Percentiles rank a stretch among this genome's conserved stretches.
These are phyloP conservation scores for Hawksworthiomyces lignivorus DNA, from an alignment of 2,329 filamentous ascomycete genomes.

Conservation along the genomic window DNA sequence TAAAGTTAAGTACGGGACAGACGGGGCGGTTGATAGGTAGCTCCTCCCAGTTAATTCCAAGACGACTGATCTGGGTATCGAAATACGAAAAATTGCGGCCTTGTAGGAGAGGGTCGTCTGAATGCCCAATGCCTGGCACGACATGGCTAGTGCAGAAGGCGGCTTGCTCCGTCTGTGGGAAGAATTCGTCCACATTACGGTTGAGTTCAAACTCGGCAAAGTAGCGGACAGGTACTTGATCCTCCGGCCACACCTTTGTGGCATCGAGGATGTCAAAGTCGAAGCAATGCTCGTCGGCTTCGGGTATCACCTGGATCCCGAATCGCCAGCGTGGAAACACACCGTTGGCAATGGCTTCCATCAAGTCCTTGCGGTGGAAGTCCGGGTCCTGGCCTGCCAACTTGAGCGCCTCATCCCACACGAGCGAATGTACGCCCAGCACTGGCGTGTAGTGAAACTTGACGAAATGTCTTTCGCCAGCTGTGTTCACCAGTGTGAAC, in stretches of 20 bases:
- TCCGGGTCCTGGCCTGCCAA: slow-evolving; percentile 68
- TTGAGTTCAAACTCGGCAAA: slow-evolving; percentile 77
- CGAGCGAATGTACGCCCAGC: slow-evolving; percentile 66
- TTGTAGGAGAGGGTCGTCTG: slow-evolving; percentile 66
- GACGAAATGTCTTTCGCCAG: slow-evolving; percentile 63
- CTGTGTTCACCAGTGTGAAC: slow-evolving; percentile 58
- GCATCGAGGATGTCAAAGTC: slow-evolving; percentile 82
- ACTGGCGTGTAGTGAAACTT: slow-evolving; percentile 73
- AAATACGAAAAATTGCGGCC: slow-evolving; percentile 64
- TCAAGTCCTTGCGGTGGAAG: slow-evolving; percentile 72
- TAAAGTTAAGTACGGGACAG: slow-evolving; percentile 67
- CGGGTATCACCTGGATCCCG: slow-evolving; percentile 69
- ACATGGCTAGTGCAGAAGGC: slow-evolving; percentile 77
- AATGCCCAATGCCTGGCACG: slow-evolving; percentile 70
- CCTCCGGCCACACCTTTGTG: slow-evolving; percentile 81
- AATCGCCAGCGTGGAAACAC: slow-evolving; percentile 73
- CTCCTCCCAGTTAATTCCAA: slow-evolving; percentile 70
- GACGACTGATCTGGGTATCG: slow-evolving; percentile 61
- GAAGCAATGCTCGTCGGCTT: slow-evolving; percentile 65
- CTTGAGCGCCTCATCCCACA: slow-evolving; percentile 76
- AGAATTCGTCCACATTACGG: slow-evolving; percentile 72
- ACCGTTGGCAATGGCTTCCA: slow-evolving; percentile 64
- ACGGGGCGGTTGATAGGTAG: slow-evolving; percentile 70
- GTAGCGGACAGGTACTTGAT: slow-evolving; percentile 64
- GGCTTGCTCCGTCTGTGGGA: slow-evolving; percentile 73